Evolutionary conservation across 768 basidiomycete species (phyloP).

Genomic region (Gymnopilus junonius): DNA sequence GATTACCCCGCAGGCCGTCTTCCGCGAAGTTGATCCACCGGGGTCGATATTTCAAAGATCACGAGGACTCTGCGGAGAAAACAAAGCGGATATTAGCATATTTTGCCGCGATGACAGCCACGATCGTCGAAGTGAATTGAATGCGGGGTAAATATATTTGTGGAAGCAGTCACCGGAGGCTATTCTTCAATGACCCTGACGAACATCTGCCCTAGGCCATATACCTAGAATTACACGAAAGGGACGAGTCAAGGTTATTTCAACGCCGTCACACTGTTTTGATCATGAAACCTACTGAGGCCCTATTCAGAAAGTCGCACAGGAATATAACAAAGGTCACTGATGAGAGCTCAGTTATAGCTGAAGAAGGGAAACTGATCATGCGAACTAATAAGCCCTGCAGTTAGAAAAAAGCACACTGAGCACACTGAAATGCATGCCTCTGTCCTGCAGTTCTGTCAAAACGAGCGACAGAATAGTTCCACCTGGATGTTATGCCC

Average conservation of each 20-base stretch:
- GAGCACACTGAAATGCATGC: neutral
- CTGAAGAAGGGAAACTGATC: too few relatives aligned
- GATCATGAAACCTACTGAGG: neutral
- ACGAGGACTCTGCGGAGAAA: conserved; percentile 15
- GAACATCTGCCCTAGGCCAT: neutral
- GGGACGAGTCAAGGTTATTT: neutral
- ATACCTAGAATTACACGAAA: neutral
- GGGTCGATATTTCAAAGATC: conserved; percentile 4
- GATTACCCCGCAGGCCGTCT: neutral
- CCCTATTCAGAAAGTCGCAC: neutral
- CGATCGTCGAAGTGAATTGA: conserved; percentile 15
- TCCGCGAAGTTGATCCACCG: conserved; percentile 22
- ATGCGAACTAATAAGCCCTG: too few relatives aligned
- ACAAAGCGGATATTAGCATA: conserved; percentile 20
- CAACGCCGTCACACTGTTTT: neutral
- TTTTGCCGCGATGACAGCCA: conserved; percentile 16
- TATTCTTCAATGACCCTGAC: neutral
- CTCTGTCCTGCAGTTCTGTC: neutral
- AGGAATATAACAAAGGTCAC: neutral
- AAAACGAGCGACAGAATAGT: neutral
- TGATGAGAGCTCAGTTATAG: too few relatives aligned
- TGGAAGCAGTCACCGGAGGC: conserved; percentile 5
- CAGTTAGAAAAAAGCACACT: neutral
- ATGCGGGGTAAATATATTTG: conserved; percentile 22
- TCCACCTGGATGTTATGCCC: neutral